Evolutionary conservation across 2,329 filamentous ascomycete species (phyloP).

Genomic region (Lachnellula hyalina): DNA sequence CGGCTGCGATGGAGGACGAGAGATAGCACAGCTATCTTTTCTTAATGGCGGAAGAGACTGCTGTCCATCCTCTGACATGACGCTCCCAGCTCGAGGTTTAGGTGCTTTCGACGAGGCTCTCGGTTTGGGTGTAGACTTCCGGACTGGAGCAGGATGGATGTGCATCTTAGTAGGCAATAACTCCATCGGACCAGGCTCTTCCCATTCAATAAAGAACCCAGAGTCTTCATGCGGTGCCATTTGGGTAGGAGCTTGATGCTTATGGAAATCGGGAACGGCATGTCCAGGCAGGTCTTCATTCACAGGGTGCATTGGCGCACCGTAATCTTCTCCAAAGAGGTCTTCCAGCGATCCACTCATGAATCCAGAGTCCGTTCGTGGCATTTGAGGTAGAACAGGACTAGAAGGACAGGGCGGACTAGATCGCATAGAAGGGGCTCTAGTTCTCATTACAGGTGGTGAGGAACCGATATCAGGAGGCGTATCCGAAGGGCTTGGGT

Average conservation of each 20-base stretch:
- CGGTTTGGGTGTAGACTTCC: constrained; percentile 31
- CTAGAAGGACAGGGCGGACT: constrained; percentile 71
- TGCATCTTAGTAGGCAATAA: constrained; percentile 35
- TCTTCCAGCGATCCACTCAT: constrained; percentile 65
- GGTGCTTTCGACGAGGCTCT: constrained; percentile 17
- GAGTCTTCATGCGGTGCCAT: constrained; percentile 14
- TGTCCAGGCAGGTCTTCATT: constrained; percentile 34
- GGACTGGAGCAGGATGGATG: constrained; percentile 10
- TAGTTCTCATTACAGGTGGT: constrained; percentile 68
- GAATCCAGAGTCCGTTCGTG: constrained; percentile 68
- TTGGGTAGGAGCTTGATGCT: constrained; percentile 10
- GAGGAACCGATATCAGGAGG: constrained; percentile 84
- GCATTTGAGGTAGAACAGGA: constrained; percentile 53
- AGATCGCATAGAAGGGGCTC: constrained; percentile 60
- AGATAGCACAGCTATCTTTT: constrained; percentile 9
- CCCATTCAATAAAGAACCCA: constrained; percentile 32
- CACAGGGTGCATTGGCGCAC: constrained; percentile 28
- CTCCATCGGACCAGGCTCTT: constrained; percentile 37
- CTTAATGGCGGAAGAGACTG: constrained; percentile 21
- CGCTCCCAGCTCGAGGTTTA: constrained; percentile 27
- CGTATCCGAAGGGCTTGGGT: constrained; percentile 54
- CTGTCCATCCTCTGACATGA: constrained; percentile 28
- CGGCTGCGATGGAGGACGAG: constrained; percentile 5
- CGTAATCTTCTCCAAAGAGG: constrained; percentile 57
- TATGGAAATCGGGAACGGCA: constrained; percentile 31